Conservation (phyloP, 2,329 filamentous ascomycete genomes). For the Penicillium sp. region DNA sequence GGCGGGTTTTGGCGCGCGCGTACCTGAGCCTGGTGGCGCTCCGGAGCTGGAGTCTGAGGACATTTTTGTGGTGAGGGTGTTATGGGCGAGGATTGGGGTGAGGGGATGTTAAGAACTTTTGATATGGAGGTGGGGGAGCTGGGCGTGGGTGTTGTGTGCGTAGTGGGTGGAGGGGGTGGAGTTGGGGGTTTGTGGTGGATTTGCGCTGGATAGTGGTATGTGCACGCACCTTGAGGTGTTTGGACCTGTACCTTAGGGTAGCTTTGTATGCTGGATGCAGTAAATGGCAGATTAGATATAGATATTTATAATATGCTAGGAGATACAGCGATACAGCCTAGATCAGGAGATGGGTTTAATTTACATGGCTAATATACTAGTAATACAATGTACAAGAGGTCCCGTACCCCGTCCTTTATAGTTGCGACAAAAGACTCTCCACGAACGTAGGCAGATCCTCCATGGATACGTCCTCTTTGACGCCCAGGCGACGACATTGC, state of each 20-base stretch:
- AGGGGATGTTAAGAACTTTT: neutral
- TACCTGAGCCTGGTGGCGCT: constrained; percentile 36
- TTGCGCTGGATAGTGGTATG: neutral
- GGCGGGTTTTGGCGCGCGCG: neutral
- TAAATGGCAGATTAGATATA: too few relatives aligned
- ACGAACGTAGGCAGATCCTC: constrained; percentile 56
- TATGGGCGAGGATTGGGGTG: neutral
- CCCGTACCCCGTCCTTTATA: constrained; percentile 48
- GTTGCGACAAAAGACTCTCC: constrained; percentile 51
- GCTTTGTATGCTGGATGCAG: neutral
- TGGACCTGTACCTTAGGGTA: too few relatives aligned
- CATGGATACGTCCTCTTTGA: constrained; percentile 64
- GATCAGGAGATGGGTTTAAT: neutral
- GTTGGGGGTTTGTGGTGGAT: neutral
- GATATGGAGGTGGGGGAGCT: constrained; percentile 8
- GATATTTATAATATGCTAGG: too few relatives aligned
- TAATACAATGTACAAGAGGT: constrained; percentile 9
- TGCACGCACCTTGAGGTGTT: constrained; percentile 7
- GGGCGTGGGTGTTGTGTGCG: constrained; percentile 16
- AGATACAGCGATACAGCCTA: too few relatives aligned
- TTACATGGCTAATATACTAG: constrained; percentile 3
- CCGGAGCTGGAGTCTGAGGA: constrained; percentile 25
- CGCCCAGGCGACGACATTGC: constrained; percentile 71
- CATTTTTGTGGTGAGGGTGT: constrained; percentile 8
- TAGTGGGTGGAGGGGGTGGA: neutral